A percentile compares a stretch with the other conserved stretches of the same genome.
Conservation (phyloP, 1,284 basidiomycete genomes). For the Pascua sp. region DNA sequence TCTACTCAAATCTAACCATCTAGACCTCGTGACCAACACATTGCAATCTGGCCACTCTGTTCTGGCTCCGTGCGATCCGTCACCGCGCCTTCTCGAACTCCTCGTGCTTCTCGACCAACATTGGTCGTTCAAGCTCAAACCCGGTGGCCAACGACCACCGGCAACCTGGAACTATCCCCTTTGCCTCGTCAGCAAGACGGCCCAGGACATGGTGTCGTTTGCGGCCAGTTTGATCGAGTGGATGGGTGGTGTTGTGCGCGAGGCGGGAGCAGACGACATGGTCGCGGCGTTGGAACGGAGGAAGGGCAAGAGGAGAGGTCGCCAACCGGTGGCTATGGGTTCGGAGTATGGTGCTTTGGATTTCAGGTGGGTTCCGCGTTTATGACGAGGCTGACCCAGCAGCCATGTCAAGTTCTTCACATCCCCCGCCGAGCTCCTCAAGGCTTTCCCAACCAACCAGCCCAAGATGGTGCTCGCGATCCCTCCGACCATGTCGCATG, state of each 20-base stretch:
- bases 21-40: constrained; percentile 81
- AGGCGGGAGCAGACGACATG: constrained; percentile 76
- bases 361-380: constrained; percentile 38
- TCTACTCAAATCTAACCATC: constrained; percentile 11
- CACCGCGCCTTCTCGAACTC: constrained; percentile 87
- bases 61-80: constrained; percentile 87
- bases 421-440: constrained; percentile 71
- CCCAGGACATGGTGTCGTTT: constrained; percentile 89
- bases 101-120: constrained; percentile 95
- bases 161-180: constrained; percentile 61
- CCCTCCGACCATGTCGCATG: constrained; percentile 87
- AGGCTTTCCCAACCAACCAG: constrained; percentile 75
- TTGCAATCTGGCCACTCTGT: constrained; percentile 74
- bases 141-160: constrained; percentile 33
- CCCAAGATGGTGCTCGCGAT: constrained; percentile 93
- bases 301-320: constrained; percentile 57
- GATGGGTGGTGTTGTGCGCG: constrained; percentile 89
- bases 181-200: constrained; percentile 85
- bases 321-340: constrained; percentile 19
- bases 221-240: constrained; percentile 98
- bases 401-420: constrained; percentile 88
- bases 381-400: background rate
- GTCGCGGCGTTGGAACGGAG: constrained; percentile 50
- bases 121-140: constrained; percentile 77
- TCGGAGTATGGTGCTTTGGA: constrained; percentile 46